Conservation (phyloP, 495 filamentous ascomycete genomes). For the Penicillium alfredii region DNA sequence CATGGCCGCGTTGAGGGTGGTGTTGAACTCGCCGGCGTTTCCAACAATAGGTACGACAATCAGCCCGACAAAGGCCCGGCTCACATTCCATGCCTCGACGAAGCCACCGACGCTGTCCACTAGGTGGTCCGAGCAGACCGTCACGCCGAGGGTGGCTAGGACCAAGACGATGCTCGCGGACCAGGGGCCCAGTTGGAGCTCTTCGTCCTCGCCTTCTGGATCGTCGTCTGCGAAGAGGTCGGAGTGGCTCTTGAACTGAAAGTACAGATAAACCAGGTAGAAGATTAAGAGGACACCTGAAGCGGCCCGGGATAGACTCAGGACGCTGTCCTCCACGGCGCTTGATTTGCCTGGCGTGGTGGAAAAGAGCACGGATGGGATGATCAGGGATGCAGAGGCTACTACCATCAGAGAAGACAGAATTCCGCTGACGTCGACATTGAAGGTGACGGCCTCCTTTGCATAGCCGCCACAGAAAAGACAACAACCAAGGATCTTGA, state of each 20-base stretch:
- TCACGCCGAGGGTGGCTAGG: conserved; percentile 21
- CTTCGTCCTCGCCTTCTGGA: conserved; percentile 7
- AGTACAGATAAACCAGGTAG: conserved; percentile 66
- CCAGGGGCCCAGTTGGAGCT: conserved; percentile 8
- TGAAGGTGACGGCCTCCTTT: conserved; percentile 16
- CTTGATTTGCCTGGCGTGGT: conserved; percentile 11
- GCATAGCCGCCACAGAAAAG: conserved; percentile 17
- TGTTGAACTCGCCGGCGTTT: conserved; percentile 19
- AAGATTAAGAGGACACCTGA: conserved; percentile 54
- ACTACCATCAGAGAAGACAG: conserved; percentile 26
- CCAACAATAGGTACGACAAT: conserved; percentile 30
- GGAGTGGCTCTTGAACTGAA: conserved; percentile 28
- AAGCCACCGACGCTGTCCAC: conserved; percentile 26
- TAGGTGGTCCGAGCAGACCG: conserved; percentile 26
- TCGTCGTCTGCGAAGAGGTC: conserved; percentile 19
- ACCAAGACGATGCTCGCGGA: conserved; percentile 14
- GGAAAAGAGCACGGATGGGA: conserved; percentile 23
- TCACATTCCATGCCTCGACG: conserved; percentile 16
- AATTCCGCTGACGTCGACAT: conserved; percentile 14
- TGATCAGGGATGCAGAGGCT: conserved; percentile 18
- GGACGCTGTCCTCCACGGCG: conserved; percentile 45
- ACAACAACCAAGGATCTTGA: conserved; percentile 19
- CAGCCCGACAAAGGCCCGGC: conserved; percentile 25
- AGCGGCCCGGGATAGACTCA: conserved; percentile 20
- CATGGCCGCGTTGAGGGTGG: conserved; percentile 16